These are phyloP conservation scores for Diaporthe longicolla DNA, from an alignment of 2,329 filamentous ascomycete species.

Conservation along the genomic window DNA sequence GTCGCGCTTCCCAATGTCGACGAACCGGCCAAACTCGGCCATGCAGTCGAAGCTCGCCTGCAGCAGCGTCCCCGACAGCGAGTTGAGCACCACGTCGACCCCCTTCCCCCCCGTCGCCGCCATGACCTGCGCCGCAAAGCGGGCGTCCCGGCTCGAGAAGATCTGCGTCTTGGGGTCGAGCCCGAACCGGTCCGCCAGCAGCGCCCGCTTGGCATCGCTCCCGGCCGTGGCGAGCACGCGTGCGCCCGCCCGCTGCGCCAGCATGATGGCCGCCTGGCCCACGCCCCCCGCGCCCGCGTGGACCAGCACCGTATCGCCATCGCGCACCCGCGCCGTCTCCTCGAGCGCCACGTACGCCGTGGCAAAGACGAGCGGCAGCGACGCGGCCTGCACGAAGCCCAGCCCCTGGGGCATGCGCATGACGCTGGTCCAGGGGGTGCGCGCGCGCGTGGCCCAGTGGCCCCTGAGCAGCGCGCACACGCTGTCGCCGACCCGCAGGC, in stretches of 20 bases:
- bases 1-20: conserved; percentile 53
- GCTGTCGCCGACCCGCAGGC: too few species aligned
- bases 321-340: conserved; percentile 45
- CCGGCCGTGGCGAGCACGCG: conserved; percentile 52
- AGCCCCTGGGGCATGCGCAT: conserved; percentile 48
- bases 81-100: too few species aligned
- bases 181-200: conserved; percentile 47
- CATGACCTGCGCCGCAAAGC: conserved; percentile 48
- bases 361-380: conserved; percentile 49
- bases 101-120: conserved; percentile 45
- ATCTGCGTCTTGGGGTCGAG: conserved; percentile 50
- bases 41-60: conserved; percentile 51
- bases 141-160: conserved; percentile 48
- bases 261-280: conserved; percentile 21
- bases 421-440: background rate
- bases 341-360: conserved; percentile 51
- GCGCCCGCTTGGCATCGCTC: conserved; percentile 47
- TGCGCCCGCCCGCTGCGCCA: conserved; percentile 44
- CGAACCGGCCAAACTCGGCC: conserved; percentile 51
- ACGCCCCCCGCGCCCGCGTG: conserved; percentile 47
- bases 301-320: conserved; percentile 46
- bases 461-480: too few species aligned
- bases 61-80: conserved; percentile 47
- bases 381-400: conserved; percentile 51
- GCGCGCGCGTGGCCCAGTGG: conserved; percentile 46